Percentiles rank a stretch among this genome's conserved stretches.
phyloP scores from a whole-genome alignment of 2,329 filamentous ascomycete genomes.

The Nigrograna mackinnonii region DNA sequence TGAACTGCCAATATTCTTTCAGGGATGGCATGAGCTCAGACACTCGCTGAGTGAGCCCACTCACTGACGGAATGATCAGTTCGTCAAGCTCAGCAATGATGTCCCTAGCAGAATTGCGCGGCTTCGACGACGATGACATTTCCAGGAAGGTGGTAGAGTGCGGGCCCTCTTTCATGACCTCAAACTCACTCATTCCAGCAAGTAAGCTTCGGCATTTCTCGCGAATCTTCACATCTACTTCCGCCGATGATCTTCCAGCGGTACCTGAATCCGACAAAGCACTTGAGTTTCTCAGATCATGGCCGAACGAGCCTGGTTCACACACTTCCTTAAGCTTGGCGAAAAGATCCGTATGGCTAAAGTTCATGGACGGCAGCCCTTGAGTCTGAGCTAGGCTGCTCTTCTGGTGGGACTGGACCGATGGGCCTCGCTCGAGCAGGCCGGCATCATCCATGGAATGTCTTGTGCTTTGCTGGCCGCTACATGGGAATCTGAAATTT shows the following conservation, averaged over 20 bases:
- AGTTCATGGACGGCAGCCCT: conserved; percentile 51
- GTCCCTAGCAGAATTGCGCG: conserved; percentile 47
- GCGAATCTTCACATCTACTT: too few relatives aligned
- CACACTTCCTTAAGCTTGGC: conserved; percentile 49
- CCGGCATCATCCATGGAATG: conserved; percentile 23
- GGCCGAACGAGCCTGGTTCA: too few relatives aligned
- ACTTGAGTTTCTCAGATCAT: too few relatives aligned
- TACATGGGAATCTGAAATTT: conserved; percentile 27
- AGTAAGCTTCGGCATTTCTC: too few relatives aligned
- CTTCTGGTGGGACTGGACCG: conserved; percentile 19
- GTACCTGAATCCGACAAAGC: too few relatives aligned
- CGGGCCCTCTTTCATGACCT: too few relatives aligned
- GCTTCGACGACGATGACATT: too few relatives aligned
- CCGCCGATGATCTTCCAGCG: too few relatives aligned
- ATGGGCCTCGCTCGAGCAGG: conserved; percentile 21
- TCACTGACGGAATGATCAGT: conserved; percentile 50
- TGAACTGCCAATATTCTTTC: conserved; percentile 40
- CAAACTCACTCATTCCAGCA: too few relatives aligned
- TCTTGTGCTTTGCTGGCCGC: conserved; percentile 17
- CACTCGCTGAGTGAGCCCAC: conserved; percentile 48
- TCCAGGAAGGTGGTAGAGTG: too few relatives aligned
- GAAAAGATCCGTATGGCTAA: conserved; percentile 51
- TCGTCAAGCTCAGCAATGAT: conserved; percentile 50
- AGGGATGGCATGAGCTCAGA: conserved; percentile 51
- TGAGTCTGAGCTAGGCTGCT: conserved; percentile 29